Evolutionary conservation across 306 rosid genomes (phyloP), one percentile per base, ranked within the genome.

Genomic region (Lathyrus oleraceus): DNA sequence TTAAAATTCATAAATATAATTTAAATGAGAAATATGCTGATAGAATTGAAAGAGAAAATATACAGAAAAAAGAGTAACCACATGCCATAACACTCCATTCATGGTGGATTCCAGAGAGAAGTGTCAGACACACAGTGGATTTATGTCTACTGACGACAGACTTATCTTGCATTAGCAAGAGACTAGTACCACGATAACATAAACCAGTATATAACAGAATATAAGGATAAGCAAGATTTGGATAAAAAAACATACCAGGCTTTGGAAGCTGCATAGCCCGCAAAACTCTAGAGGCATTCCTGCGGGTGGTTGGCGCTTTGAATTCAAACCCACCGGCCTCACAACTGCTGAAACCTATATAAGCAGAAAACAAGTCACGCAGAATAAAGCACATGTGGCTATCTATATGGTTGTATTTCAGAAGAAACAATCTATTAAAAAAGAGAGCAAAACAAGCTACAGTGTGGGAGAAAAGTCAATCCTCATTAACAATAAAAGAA

Each of bases 211-310:
- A 45, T 44, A 28, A 57, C 14, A 39, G 19, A 53, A 78, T 21
- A 32, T n/a, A 38, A 42, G 61, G 47, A 3, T 45, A 67, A 73
- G 16, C 16, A 1, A 25, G 40, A 73, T 20, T 53, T 5, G 35
- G 47, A 58, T 28, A 14, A 66, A 45, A 16, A 6, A 48, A 54
- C 70, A 65, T 85, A 93, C 97, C 96, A 63, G 98, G 97, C 76
- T 84, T 94, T 35, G 89, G 82, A 78, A 94, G 97, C 78, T 94
- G 98, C 98, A 90, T 82, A 28, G 98, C 98, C 36, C 97, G 93
- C 66, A 94, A 79, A 61, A 88, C 90, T 78, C 98, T 86, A 68
- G 83, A 54, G 6, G 94, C 89, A 82, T 94, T 94, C 76, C 77
- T 83, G 57, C 76, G 35, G 49, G 96, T 90, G 40, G 98, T 94